Conservation (phyloP, 1,139 yeast genomes). For the Candida pseudoviswanathii region DNA sequence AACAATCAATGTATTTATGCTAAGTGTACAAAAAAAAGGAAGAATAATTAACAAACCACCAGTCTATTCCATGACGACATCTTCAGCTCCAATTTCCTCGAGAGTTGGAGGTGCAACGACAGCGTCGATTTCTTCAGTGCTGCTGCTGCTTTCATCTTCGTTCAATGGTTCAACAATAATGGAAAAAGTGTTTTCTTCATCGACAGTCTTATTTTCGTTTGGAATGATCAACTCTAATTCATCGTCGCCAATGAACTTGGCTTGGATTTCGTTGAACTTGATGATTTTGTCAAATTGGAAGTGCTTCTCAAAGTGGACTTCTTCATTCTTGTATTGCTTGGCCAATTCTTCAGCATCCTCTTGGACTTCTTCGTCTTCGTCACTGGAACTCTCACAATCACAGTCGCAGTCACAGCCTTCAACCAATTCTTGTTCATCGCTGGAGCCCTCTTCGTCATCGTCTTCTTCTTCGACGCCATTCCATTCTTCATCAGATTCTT, state of each 20-base stretch:
- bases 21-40: neutral
- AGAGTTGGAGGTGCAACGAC: conserved; percentile 14
- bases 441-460: conserved; percentile 17
- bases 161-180: conserved; percentile 27
- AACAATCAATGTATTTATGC: conserved; percentile 1
- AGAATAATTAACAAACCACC: neutral
- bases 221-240: conserved; percentile 51
- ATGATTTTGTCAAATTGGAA: conserved; percentile 47
- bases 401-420: conserved; percentile 13
- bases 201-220: conserved; percentile 31
- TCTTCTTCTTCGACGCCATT: conserved; percentile 15
- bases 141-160: conserved; percentile 21
- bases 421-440: conserved; percentile 10
- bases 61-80: conserved; percentile 17
- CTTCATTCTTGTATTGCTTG: conserved; percentile 42
- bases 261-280: conserved; percentile 42
- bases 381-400: conserved; percentile 19
- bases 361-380: conserved; percentile 38
- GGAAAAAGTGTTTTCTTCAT: conserved; percentile 26
- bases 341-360: conserved; percentile 46
- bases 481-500: conserved; percentile 43
- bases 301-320: conserved; percentile 48
- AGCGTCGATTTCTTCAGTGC: conserved; percentile 23
- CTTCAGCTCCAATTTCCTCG: conserved; percentile 17
- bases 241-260: conserved; percentile 39